Evolutionary conservation across 306 rosid species (phyloP), one percentile per base, ranked within the genome.

Genomic region (Pueraria montana): DNA sequence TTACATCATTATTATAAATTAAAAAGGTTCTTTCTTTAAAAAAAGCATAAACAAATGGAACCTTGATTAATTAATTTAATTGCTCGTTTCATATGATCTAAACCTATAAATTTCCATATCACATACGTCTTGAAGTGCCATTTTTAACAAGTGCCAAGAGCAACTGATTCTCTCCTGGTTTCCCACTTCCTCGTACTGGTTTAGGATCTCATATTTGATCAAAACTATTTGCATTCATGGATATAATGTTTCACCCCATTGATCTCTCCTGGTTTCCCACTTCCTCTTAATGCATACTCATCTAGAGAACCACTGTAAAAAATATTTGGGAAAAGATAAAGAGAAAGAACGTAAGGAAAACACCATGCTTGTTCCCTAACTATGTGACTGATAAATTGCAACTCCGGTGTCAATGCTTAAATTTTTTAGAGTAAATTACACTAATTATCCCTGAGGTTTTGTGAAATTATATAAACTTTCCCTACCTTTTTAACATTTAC

Each of bases 361-460:
- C n/a, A 74, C 74, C 59, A 3, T 58, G 45, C 65, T 42, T 16
- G 48, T 52, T 81, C 53, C 83, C 18, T 64, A 77, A 34, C 80
- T 61, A 18, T n/a, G 18, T 74, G 23, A 72, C 8, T 65, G 14
- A 67, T 18, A 18, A 69, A 18, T 63, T 86, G 71, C 27, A 20
- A 56, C 76, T 73, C 72, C 9, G 64, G 40, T 23, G 80, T 64
- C 53, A 62, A 56, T 80, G 63, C 72, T 32, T 46, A 23, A 43
- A 34, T 23, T 11, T 78, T 80, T 53, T 11, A 36, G n/a, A n/a
- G n/a, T n/a, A n/a, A n/a, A n/a, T n/a, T n/a, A n/a, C n/a, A n/a
- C n/a, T n/a, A n/a, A n/a, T n/a, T n/a, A n/a, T n/a, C n/a, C n/a
- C n/a, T n/a, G n/a, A n/a, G n/a, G n/a, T n/a, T n/a, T n/a, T n/a